phyloP scores from a whole-genome alignment of 2,329 filamentous ascomycete genomes.

The Phaeosphaeriaceae sp. region DNA sequence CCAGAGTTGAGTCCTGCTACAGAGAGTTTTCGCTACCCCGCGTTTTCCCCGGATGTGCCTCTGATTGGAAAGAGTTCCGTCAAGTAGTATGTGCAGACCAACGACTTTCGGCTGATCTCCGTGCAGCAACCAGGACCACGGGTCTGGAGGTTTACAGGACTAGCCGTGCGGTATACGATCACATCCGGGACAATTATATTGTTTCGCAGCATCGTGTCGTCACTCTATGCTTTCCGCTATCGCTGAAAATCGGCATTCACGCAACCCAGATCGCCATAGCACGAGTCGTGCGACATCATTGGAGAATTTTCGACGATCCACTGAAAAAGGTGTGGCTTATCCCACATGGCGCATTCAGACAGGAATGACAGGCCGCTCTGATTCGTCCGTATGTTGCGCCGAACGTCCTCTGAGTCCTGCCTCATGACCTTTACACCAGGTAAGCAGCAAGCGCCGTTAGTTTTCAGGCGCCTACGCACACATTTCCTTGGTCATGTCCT shows the following conservation, averaged over 20 bases:
- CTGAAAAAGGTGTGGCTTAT: not conserved
- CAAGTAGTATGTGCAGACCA: not conserved
- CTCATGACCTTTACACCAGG: slow-evolving; percentile 11
- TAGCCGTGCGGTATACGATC: slow-evolving; percentile 1
- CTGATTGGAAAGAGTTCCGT: not conserved
- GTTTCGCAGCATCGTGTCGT: not conserved
- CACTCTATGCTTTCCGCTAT: not conserved
- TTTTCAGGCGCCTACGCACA: slow-evolving; percentile 13
- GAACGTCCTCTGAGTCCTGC: not conserved
- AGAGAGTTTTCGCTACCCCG: not conserved
- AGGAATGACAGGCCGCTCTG: not conserved
- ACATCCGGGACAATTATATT: slow-evolving; percentile 2
- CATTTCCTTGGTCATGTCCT: slow-evolving; percentile 3
- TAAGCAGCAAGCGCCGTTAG: slow-evolving; percentile 5
- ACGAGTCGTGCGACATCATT: not conserved
- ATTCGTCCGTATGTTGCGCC: slow-evolving; percentile 10
- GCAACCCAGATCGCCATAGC: slow-evolving; percentile 3
- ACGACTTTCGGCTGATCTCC: slow-evolving; percentile 15
- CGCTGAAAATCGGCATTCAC: not conserved
- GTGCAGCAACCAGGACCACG: slow-evolving; percentile 6
- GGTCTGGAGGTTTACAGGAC: not conserved
- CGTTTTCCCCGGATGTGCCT: not conserved
- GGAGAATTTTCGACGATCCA: not conserved
- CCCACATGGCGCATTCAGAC: not conserved
- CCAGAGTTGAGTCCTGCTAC: not conserved